Evolutionary conservation across 31 red algal species (phyloP).

Genomic region (Porphyra umbilicalis): DNA sequence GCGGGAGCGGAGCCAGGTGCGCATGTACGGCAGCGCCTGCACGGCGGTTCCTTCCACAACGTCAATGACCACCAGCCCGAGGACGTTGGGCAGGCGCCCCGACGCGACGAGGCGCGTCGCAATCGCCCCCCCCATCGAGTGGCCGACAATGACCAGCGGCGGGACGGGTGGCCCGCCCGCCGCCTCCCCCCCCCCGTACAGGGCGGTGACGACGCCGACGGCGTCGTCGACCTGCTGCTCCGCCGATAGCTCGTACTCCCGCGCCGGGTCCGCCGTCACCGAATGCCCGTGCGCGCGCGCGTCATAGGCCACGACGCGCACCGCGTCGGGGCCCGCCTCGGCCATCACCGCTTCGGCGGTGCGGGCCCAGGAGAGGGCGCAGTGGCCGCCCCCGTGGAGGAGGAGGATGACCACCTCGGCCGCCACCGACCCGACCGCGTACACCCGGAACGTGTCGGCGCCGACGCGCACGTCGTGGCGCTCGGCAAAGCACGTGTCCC

Average conservation of each 20-base stretch:
- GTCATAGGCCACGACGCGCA: conserved; percentile 77
- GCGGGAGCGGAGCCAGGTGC: conserved; percentile 32
- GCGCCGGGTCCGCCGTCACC: conserved; percentile 3
- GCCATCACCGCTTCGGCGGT: conserved; percentile 17
- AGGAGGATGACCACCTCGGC: conserved; percentile 29
- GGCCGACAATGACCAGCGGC: conserved; percentile 50
- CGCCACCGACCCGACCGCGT: background rate
- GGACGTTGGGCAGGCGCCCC: conserved; percentile 13
- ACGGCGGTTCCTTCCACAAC: conserved; percentile 94
- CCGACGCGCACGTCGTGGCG: conserved; percentile 12
- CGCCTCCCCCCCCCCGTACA: conserved; percentile 10
- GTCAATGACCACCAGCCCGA: conserved; percentile 84
- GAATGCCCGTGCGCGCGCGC: conserved; percentile 84
- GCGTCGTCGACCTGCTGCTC: conserved; percentile 67
- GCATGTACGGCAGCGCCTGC: conserved; percentile 78
- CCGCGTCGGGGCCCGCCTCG: background rate
- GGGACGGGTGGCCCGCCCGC: conserved; percentile 2
- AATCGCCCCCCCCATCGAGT: conserved; percentile 91
- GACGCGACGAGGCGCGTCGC: conserved; percentile 51
- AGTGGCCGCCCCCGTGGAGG: conserved; percentile 89
- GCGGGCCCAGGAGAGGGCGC: conserved; percentile 70
- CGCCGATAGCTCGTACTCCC: conserved; percentile 56
- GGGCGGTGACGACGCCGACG: conserved; percentile 21
- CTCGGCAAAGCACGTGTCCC: background rate
- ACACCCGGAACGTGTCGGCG: conserved; percentile 24